Base-by-base conservation (phyloP, 2,329 filamentous ascomycete genomes). In the Xylaria multiplex region DNA sequence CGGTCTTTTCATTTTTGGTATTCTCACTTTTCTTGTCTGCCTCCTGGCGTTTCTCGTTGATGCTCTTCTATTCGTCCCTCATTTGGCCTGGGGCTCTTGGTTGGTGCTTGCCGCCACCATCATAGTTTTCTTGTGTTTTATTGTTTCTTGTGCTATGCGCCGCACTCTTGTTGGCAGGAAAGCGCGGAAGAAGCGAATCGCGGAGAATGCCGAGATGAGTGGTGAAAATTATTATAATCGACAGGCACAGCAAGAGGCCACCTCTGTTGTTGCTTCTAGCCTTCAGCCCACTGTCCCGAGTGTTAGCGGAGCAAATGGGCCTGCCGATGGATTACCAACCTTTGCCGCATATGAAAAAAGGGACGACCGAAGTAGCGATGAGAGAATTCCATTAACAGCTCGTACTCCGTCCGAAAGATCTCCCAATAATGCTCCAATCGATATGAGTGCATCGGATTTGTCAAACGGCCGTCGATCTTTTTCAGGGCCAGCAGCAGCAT, bases 131-230 rank as follows among this genome's bases (percentile, higher is more conserved):
- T 83, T 93, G 27, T 92, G 92, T 76, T 91, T 90, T 48, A 86
- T 99, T 64, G 89, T 97, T 42, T 94, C 93, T 8, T 99, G 94
- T 77, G 93, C 93, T 24, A 98, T 98, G 93, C 91, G 96, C 70
- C 89, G 95, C 66, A 96, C 94, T 2, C 83, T 98, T 64, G 92
- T 97, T 67, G 92, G 92, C 78, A 88, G 95, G 73, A 97, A 97
- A 81, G 92, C 94, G n/a, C 88, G 94, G 68, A 94, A 96, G 84
- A 93, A 90, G 82, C 88, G 93, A 52, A 96, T 98, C 76, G 93
- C 90, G 2, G 92, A 96, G 78, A 97, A 98, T 77, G 93, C 94
- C 7, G 94, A 98, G 77, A 98, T 98, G 94, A 98, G 92, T 77
- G 95, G 95, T 32, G 90, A 96, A 74, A 96, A 94, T 76, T 97